Percentiles rank a stretch among this genome's conserved stretches.
Evolutionary conservation across 2,329 filamentous ascomycete species (phyloP).

Genomic region (Aspergillus sp.): DNA sequence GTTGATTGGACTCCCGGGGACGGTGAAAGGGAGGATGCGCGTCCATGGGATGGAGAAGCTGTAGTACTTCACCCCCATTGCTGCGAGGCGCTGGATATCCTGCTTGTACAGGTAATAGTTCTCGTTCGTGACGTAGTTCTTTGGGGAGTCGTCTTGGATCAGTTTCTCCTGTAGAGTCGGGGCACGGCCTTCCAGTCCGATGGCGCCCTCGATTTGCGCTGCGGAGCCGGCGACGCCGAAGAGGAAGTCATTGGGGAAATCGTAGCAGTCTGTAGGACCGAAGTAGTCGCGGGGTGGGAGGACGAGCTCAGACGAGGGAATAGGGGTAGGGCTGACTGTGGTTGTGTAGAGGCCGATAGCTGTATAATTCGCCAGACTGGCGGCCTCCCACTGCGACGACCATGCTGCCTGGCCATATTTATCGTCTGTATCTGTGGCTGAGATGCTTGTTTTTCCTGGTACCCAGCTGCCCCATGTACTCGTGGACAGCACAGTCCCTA

Average conservation of each 20-base stretch:
- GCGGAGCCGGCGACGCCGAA: slow-evolving; percentile 46
- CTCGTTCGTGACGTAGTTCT: slow-evolving; percentile 52
- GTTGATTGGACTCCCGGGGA: slow-evolving; percentile 47
- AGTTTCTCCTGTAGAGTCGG: slow-evolving; percentile 43
- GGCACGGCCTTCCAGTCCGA: slow-evolving; percentile 40
- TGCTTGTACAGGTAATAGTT: slow-evolving; percentile 54
- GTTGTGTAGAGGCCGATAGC: slow-evolving; percentile 47
- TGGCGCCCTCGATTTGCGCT: slow-evolving; percentile 48
- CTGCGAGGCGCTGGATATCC: slow-evolving; percentile 42
- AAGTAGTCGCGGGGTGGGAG: slow-evolving; percentile 56
- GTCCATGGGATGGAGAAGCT: slow-evolving; percentile 51
- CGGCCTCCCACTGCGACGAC: slow-evolving; percentile 34
- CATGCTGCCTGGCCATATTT: slow-evolving; percentile 39
- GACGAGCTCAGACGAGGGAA: slow-evolving; percentile 56
- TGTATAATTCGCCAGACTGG: slow-evolving; percentile 33
- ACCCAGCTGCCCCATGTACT: slow-evolving; percentile 6
- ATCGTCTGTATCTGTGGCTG: slow-evolving; percentile 14
- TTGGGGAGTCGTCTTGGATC: slow-evolving; percentile 29
- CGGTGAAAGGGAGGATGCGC: slow-evolving; percentile 50
- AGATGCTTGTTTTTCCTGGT: background rate
- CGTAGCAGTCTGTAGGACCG: slow-evolving; percentile 36
- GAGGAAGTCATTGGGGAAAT: slow-evolving; percentile 39
- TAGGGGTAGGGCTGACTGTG: slow-evolving; percentile 56
- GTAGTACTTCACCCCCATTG: slow-evolving; percentile 41
- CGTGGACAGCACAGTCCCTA: background rate